Evolutionary conservation across 1,284 basidiomycete genomes (phyloP).

Genomic region (Athelia psychrophila): DNA sequence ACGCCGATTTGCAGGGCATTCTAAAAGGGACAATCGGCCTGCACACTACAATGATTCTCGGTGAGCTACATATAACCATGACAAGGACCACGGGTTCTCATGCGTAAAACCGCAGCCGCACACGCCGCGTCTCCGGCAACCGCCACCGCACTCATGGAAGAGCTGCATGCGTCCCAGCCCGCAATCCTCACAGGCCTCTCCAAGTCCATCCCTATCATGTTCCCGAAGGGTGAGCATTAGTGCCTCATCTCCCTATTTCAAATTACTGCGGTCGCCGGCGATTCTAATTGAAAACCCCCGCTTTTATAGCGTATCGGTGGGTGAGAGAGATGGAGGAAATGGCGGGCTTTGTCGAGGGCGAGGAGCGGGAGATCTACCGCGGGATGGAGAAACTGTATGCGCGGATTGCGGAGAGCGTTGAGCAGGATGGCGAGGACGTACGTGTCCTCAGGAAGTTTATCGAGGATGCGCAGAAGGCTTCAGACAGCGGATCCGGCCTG

Average conservation of each 20-base stretch:
- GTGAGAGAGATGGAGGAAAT: constrained; percentile 63
- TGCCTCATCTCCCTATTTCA: no score
- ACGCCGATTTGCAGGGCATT: constrained; percentile 39
- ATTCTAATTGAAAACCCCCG: no score
- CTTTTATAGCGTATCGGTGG: constrained; percentile 47
- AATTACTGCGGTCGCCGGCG: no score
- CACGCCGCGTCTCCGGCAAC: constrained; percentile 57
- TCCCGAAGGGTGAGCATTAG: constrained; percentile 3
- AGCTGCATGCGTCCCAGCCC: constrained; percentile 46
- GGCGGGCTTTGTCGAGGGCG: constrained; percentile 46
- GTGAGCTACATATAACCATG: constrained; percentile 25
- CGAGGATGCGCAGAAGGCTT: constrained; percentile 39
- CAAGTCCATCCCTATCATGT: constrained; percentile 29
- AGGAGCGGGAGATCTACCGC: constrained; percentile 42
- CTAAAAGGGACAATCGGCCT: constrained; percentile 53
- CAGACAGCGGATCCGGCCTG: constrained; percentile 29
- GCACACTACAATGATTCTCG: constrained; percentile 55
- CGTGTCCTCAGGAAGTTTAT: constrained; percentile 44
- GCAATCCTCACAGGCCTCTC: constrained; percentile 38
- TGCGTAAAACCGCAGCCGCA: constrained; percentile 35
- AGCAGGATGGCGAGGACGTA: constrained; percentile 32
- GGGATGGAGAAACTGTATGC: constrained; percentile 46
- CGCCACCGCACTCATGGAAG: constrained; percentile 46
- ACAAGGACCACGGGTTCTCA: not conserved
- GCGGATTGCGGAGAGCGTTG: constrained; percentile 38